Conservation (phyloP, 2,329 filamentous ascomycete genomes). For the Metarhizium rileyi region DNA sequence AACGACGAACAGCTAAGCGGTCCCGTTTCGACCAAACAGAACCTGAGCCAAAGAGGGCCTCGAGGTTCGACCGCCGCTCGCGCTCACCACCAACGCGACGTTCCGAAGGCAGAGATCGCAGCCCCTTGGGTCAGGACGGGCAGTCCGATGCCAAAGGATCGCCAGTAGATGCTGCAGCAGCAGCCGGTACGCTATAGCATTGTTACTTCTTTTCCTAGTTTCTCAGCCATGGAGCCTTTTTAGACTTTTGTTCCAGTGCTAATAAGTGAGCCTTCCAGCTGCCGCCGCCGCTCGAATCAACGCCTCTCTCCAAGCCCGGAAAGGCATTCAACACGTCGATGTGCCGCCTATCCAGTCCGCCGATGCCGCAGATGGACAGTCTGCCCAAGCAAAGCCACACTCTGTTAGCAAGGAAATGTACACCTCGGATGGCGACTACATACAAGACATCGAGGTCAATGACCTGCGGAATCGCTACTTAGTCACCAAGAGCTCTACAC, state of each 20-base stretch:
- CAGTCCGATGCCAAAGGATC: slow-evolving; percentile 37
- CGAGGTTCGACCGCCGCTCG: slow-evolving; percentile 86
- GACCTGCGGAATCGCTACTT: slow-evolving; percentile 94
- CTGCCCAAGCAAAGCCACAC: slow-evolving; percentile 6
- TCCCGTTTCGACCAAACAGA: slow-evolving; percentile 93
- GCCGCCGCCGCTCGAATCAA: slow-evolving; percentile 86
- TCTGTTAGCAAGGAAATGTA: slow-evolving; percentile 56
- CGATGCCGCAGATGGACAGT: slow-evolving; percentile 1
- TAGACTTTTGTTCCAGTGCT: slow-evolving; percentile 4
- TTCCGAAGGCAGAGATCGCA: slow-evolving; percentile 69
- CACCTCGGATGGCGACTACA: slow-evolving; percentile 92
- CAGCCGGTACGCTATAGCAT: slow-evolving; percentile 52
- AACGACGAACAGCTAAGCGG: slow-evolving; percentile 64
- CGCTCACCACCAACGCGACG: slow-evolving; percentile 65
- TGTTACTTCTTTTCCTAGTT: background rate
- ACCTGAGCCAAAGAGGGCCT: slow-evolving; percentile 63
- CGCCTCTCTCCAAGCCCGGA: slow-evolving; percentile 73
- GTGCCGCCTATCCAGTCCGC: slow-evolving; percentile 61
- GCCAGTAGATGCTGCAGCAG: slow-evolving; percentile 60
- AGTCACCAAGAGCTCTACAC: slow-evolving; percentile 91
- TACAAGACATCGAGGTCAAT: slow-evolving; percentile 98
- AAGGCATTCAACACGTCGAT: slow-evolving; percentile 83
- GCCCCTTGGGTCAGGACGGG: slow-evolving; percentile 50
- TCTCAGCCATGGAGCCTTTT: too few relatives aligned
- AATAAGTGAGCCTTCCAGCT: slow-evolving; percentile 41